A percentile compares a stretch with the other conserved stretches of the same genome.
Conservation (phyloP, 2,329 filamentous ascomycete species). For the Tricladium varicosporioides region DNA sequence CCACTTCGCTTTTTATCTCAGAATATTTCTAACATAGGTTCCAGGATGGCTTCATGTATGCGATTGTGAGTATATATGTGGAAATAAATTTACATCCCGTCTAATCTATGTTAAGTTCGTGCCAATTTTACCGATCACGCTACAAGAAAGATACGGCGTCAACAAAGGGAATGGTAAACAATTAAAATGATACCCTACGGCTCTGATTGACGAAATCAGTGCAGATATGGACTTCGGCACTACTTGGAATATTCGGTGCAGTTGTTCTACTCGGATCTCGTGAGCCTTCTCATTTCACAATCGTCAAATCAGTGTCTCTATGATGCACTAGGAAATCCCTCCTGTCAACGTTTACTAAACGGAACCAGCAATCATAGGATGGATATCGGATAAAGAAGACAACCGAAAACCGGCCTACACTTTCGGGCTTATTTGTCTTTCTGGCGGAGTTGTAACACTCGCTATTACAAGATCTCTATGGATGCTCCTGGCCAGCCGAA, state of each 20-base stretch:
- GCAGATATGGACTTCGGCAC: slow-evolving; percentile 7
- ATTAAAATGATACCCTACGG: too few relatives aligned
- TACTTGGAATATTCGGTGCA: slow-evolving; percentile 9
- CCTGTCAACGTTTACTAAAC: neutral
- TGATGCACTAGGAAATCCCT: too few relatives aligned
- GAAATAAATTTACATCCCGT: neutral
- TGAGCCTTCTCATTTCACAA: neutral
- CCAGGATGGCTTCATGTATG: slow-evolving; percentile 13
- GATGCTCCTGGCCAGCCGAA: slow-evolving; percentile 54
- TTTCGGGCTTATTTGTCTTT: slow-evolving; percentile 7
- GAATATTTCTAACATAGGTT: too few relatives aligned
- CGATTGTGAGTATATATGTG: slow-evolving; percentile 1
- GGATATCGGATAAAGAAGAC: slow-evolving; percentile 1
- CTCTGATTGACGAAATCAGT: neutral
- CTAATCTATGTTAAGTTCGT: neutral
- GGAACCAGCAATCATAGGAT: slow-evolving; percentile 4
- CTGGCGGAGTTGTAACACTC: neutral
- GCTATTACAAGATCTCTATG: neutral
- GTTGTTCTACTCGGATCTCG: slow-evolving; percentile 8
- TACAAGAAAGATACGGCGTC: slow-evolving; percentile 4
- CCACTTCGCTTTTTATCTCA: neutral
- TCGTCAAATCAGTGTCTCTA: neutral
- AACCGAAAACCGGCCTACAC: slow-evolving; percentile 3
- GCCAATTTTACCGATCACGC: slow-evolving; percentile 3
- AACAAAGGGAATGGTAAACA: slow-evolving; percentile 1